phyloP scores from a whole-genome alignment of 306 rosid species.

The Vigna hirtella region DNA sequence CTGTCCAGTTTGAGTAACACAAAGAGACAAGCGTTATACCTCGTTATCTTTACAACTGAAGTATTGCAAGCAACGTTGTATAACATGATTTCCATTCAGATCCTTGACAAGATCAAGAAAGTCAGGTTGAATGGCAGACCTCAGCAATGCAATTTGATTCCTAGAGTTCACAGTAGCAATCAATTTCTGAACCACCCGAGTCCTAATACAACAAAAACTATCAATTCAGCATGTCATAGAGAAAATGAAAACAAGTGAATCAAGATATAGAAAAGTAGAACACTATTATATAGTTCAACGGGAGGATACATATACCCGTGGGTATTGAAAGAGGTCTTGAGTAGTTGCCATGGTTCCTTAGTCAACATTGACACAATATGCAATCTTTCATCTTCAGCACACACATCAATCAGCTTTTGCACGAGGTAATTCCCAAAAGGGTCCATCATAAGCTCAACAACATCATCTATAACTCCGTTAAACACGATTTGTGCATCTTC shows the following conservation, averaged over 20 bases:
- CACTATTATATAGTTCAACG: background rate
- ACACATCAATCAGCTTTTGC: constrained; percentile 7
- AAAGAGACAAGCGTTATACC: constrained; percentile 48
- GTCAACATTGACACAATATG: constrained; percentile 18
- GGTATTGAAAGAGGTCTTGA: constrained; percentile 7
- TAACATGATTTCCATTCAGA: constrained; percentile 43
- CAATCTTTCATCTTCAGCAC: background rate
- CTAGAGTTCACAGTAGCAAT: background rate
- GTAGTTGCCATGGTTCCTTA: constrained; percentile 2
- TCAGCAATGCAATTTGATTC: background rate
- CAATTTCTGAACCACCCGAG: constrained; percentile 17
- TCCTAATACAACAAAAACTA: background rate
- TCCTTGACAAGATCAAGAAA: constrained; percentile 73
- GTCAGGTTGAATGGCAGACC: constrained; percentile 45
- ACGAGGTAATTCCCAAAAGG: constrained; percentile 18
- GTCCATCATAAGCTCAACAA: constrained; percentile 19
- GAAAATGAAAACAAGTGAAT: background rate
- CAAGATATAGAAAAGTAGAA: background rate
- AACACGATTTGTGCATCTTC: background rate
- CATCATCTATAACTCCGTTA: constrained; percentile 13
- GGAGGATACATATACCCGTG: constrained; percentile 9
- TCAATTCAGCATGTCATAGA: background rate
- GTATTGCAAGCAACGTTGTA: constrained; percentile 69
- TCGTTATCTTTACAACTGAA: constrained; percentile 60
- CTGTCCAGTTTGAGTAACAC: constrained; percentile 7